These are phyloP conservation scores for Thielaviopsis punctulata DNA, from an alignment of 2,329 filamentous ascomycete species.

Conservation along the genomic window DNA sequence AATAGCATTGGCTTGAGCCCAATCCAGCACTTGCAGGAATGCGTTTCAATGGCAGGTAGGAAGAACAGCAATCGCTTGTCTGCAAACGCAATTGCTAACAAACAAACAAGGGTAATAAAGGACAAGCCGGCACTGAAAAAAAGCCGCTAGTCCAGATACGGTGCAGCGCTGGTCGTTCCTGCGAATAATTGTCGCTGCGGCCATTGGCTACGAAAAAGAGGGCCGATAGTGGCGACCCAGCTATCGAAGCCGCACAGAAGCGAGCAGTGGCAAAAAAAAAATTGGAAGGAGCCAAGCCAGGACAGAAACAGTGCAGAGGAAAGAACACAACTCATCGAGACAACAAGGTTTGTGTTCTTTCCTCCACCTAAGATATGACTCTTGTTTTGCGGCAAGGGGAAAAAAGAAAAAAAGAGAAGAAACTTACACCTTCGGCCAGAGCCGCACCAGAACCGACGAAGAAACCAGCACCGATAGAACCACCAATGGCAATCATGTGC, in stretches of 20 bases:
- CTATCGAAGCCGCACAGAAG: background rate
- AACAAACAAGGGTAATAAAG: background rate
- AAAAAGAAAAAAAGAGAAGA: background rate
- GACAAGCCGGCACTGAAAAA: background rate
- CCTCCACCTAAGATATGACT: no score
- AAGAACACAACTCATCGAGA: background rate
- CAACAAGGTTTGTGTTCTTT: background rate
- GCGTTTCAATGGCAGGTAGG: background rate
- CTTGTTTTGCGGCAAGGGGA: constrained; percentile 2
- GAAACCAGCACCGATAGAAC: constrained; percentile 45
- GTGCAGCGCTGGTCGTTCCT: background rate
- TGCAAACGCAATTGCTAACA: background rate
- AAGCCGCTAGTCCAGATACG: background rate
- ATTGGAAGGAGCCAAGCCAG: background rate
- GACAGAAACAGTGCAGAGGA: no score
- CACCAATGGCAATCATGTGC: constrained; percentile 46
- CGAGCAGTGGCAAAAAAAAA: background rate
- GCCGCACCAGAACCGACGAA: constrained; percentile 42
- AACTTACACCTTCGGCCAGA: constrained; percentile 31
- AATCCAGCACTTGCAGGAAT: constrained; percentile 3
- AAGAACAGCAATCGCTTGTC: background rate
- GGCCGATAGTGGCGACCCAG: background rate
- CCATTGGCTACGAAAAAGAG: background rate
- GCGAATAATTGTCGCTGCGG: background rate
- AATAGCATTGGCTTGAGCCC: background rate